phyloP scores from a whole-genome alignment of 768 basidiomycete genomes.

The Russula olivacea region DNA sequence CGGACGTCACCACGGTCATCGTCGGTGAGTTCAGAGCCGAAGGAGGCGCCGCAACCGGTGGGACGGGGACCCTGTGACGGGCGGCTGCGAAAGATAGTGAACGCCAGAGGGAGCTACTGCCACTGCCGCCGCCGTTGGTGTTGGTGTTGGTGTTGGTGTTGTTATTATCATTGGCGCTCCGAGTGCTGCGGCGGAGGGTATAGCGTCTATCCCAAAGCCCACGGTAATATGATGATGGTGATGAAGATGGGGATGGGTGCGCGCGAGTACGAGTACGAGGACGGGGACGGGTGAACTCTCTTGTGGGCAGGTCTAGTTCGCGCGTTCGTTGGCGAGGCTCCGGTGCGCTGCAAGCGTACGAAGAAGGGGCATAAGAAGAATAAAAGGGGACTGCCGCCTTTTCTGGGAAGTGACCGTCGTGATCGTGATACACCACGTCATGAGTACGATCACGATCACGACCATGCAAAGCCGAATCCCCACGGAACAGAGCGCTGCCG shows the following conservation, averaged over 20 bases:
- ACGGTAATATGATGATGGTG: background rate
- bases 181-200: background rate
- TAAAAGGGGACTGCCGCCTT: background rate
- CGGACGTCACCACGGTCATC: conserved; percentile 17
- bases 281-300: background rate
- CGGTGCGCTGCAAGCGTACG: background rate
- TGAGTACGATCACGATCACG: background rate
- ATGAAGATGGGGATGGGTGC: background rate
- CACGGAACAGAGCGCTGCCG: background rate
- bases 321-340: conserved; percentile 13
- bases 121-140: background rate
- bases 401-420: too few relatives aligned
- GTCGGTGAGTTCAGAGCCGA: conserved; percentile 8
- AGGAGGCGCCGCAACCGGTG: background rate
- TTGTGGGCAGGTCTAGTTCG: background rate
- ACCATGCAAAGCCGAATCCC: background rate
- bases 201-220: background rate
- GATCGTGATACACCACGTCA: background rate
- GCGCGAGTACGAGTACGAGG: background rate
- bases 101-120: conserved; percentile 11
- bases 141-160: too few relatives aligned
- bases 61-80: background rate
- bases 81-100: conserved; percentile 2
- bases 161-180: background rate
- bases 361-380: background rate